Conservation (phyloP, 2,329 filamentous ascomycete genomes). For the Hortaea werneckii region DNA sequence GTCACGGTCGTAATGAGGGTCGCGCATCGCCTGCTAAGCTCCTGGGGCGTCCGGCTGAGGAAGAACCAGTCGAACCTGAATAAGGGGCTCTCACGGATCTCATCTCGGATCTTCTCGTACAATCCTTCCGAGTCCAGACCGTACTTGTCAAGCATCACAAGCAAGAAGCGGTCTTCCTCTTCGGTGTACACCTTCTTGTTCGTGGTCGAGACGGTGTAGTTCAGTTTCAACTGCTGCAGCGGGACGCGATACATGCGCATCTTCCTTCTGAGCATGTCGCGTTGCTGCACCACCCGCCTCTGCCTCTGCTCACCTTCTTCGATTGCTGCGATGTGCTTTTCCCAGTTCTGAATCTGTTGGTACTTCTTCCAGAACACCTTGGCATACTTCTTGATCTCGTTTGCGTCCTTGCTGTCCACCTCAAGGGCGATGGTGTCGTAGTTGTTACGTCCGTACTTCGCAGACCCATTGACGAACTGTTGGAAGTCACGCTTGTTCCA, state of each 20-base stretch:
- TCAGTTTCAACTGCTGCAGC: conserved; percentile 94
- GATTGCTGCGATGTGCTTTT: conserved; percentile 79
- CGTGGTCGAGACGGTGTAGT: conserved; percentile 96
- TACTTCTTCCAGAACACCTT: conserved; percentile 96
- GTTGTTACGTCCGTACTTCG: conserved; percentile 79
- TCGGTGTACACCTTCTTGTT: conserved; percentile 99
- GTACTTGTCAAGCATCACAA: conserved; percentile 85
- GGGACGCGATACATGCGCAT: conserved; percentile 95
- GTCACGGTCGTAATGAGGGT: conserved; percentile 91
- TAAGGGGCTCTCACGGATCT: conserved; percentile 85
- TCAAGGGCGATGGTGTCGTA: conserved; percentile 79
- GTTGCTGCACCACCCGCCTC: conserved; percentile 80
- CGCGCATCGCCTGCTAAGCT: conserved; percentile 84
- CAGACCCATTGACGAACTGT: conserved; percentile 92
- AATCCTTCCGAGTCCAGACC: conserved; percentile 85
- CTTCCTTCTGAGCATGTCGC: conserved; percentile 89
- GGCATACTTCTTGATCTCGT: conserved; percentile 82
- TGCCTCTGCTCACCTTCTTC: conserved; percentile 87
- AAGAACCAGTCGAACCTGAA: conserved; percentile 99
- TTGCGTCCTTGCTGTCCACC: conserved; percentile 76
- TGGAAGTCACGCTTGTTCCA: conserved; percentile 99
- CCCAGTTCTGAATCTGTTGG: conserved; percentile 78
- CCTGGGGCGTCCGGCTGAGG: conserved; percentile 82
- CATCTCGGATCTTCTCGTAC: conserved; percentile 91
- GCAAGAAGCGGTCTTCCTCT: conserved; percentile 89